These are phyloP conservation scores for Macrolepiota dolichaula DNA, from an alignment of 768 basidiomycete species.

Conservation along the genomic window DNA sequence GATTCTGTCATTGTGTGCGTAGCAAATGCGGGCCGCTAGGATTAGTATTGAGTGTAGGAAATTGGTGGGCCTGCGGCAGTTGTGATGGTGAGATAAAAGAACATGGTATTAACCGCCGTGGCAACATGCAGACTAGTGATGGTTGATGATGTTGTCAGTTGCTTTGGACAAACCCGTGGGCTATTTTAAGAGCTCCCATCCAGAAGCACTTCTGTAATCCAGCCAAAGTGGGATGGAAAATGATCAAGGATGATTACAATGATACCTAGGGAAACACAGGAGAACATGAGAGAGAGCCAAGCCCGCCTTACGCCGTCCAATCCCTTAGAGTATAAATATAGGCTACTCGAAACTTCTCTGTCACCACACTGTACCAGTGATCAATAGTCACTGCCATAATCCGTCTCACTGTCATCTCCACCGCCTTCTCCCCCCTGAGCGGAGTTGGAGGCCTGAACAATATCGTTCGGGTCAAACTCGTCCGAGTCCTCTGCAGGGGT, in stretches of 20 bases:
- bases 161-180: not conserved
- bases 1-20: not conserved
- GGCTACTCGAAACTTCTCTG: not conserved
- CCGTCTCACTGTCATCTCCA: slow-evolving; percentile 19
- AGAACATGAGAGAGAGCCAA: not conserved
- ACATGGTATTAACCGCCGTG: not conserved
- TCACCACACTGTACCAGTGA: not conserved
- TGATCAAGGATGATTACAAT: not conserved
- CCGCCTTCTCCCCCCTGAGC: not conserved
- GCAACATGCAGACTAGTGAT: slow-evolving; percentile 2
- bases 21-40: not conserved
- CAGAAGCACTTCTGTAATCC: not conserved
- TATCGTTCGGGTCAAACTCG: slow-evolving; percentile 29
- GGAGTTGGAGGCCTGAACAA: slow-evolving; percentile 12
- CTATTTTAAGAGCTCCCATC: not conserved
- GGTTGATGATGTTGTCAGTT: not conserved
- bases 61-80: not conserved
- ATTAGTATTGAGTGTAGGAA: not conserved
- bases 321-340: not conserved
- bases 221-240: not conserved
- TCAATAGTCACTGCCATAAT: slow-evolving; percentile 16
- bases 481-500: slow-evolving; percentile 21
- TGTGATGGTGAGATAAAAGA: not conserved
- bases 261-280: not conserved
- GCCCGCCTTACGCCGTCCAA: not conserved